Evolutionary conservation across 495 filamentous ascomycete species (phyloP).

Genomic region (Xylaria sp.): DNA sequence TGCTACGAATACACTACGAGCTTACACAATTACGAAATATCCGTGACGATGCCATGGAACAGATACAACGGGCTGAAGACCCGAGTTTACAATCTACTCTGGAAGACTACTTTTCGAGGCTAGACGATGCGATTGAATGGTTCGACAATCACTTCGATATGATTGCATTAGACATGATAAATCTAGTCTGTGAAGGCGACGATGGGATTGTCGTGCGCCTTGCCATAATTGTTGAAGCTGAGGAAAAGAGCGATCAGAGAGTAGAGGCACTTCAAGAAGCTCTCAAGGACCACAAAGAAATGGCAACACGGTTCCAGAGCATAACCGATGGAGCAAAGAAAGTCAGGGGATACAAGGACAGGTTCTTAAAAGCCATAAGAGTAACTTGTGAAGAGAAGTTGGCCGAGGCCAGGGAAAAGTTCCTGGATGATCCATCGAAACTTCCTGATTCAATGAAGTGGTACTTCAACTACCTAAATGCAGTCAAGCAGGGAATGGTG

Average conservation of each 20-base stretch:
- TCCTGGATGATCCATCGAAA: constrained; percentile 80
- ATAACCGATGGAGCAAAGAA: constrained; percentile 91
- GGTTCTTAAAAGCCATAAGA: constrained; percentile 83
- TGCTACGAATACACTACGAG: constrained; percentile 87
- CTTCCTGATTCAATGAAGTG: constrained; percentile 87
- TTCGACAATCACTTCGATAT: constrained; percentile 95
- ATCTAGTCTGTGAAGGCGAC: constrained; percentile 82
- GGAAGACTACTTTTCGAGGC: constrained; percentile 83
- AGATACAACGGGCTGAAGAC: constrained; percentile 79
- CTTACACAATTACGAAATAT: constrained; percentile 92
- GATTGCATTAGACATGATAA: constrained; percentile 88
- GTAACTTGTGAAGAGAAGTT: constrained; percentile 76
- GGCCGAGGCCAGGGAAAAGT: constrained; percentile 72
- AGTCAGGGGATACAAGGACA: constrained; percentile 95
- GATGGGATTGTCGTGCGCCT: constrained; percentile 87
- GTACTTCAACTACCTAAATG: constrained; percentile 97
- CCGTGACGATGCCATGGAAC: constrained; percentile 93
- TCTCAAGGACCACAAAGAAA: constrained; percentile 90
- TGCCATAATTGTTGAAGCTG: constrained; percentile 89
- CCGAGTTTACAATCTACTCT: constrained; percentile 76
- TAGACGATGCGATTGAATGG: constrained; percentile 87
- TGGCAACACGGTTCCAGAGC: constrained; percentile 90
- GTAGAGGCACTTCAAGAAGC: constrained; percentile 92
- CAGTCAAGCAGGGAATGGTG: constrained; percentile 88
- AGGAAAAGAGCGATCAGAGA: constrained; percentile 93